These are phyloP conservation scores for Cyberlindnera subsufficiens DNA, from an alignment of 805 yeast genomes.

Conservation along the genomic window DNA sequence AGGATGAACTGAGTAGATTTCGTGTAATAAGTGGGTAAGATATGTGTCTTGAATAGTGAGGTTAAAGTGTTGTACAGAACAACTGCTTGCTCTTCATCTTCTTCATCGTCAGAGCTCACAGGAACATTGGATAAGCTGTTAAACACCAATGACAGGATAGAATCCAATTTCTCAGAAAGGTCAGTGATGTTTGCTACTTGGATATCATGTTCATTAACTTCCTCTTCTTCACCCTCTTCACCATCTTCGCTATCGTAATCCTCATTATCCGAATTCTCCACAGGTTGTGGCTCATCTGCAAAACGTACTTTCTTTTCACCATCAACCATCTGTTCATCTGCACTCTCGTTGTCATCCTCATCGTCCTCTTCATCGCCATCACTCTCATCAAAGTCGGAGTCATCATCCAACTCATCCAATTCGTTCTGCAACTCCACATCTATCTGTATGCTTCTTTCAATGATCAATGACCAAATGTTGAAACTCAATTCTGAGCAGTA, in stretches of 20 bases:
- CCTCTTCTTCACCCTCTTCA: slow-evolving; percentile 41
- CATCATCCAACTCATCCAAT: slow-evolving; percentile 66
- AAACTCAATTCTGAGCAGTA: slow-evolving; percentile 75
- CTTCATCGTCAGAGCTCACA: slow-evolving; percentile 37
- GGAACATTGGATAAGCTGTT: slow-evolving; percentile 32
- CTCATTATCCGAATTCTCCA: slow-evolving; percentile 24
- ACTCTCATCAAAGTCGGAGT: slow-evolving; percentile 26
- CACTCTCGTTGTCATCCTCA: slow-evolving; percentile 24
- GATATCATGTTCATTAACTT: slow-evolving; percentile 24
- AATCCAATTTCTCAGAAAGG: slow-evolving; percentile 66
- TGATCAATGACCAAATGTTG: slow-evolving; percentile 71
- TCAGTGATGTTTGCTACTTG: slow-evolving; percentile 38
- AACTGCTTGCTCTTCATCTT: slow-evolving; percentile 53
- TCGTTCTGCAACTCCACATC: slow-evolving; percentile 92
- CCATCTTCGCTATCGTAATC: slow-evolving; percentile 39
- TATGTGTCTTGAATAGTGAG: slow-evolving; percentile 72
- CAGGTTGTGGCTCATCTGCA: too few relatives aligned
- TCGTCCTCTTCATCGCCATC: slow-evolving; percentile 27
- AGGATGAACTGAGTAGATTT: slow-evolving; percentile 80
- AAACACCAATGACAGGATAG: slow-evolving; percentile 55
- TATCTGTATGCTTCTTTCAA: slow-evolving; percentile 76
- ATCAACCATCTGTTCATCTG: slow-evolving; percentile 15
- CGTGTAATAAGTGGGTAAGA: slow-evolving; percentile 89
- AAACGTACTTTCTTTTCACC: too few relatives aligned
- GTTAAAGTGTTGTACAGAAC: slow-evolving; percentile 66